Evolutionary conservation across 495 filamentous ascomycete species (phyloP), one percentile per base, ranked within the genome.

Genomic region (Penicillium flavigenum): DNA sequence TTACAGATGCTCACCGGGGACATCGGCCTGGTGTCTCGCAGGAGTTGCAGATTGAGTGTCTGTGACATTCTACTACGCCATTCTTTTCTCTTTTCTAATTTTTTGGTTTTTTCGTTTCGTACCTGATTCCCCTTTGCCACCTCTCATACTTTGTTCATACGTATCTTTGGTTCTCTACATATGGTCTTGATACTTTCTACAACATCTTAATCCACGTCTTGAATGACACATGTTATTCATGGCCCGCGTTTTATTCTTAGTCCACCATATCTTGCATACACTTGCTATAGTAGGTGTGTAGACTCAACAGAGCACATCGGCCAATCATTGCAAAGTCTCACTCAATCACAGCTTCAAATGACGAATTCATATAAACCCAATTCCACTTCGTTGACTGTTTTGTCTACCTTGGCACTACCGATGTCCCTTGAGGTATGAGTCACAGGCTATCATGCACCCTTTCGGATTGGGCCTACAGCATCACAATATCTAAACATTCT

Each of bases 1-100:
- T 77, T 16, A 71, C 63, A 36, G 73, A 67, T 59, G 69, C 62
- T 7, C 52, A 66, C 20, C 50, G 50, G 49, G 63, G 69, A 3
- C 73, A 75, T 67, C 63, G 66, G 31, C 69, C 68, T 63, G 68
- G 66, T 11, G 63, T 64, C 20, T 76, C 76, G 2, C 72, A 77
- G 41, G 66, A 76, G 39, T 54, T 70, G 54, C 66, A 68, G 19
- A 74, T 78, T 51, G 76, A 77, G 58, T 69, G 63, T 14, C n/a
- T 67, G 20, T 71, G 57, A 65, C 47, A 48, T 51, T 46, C 41
- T 9, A 42, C 22, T 55, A 22, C 22, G 41, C 43, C 48, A 20
- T 55, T 36, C 47, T 17, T 47, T 44, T 54, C 24, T 6, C 1
- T 27, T 24, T 9, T 41, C 1, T 34, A 43, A 5, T 26, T 5